Evolutionary conservation across 2,329 filamentous ascomycete species (phyloP).

Genomic region (Ilyonectria destructans): DNA sequence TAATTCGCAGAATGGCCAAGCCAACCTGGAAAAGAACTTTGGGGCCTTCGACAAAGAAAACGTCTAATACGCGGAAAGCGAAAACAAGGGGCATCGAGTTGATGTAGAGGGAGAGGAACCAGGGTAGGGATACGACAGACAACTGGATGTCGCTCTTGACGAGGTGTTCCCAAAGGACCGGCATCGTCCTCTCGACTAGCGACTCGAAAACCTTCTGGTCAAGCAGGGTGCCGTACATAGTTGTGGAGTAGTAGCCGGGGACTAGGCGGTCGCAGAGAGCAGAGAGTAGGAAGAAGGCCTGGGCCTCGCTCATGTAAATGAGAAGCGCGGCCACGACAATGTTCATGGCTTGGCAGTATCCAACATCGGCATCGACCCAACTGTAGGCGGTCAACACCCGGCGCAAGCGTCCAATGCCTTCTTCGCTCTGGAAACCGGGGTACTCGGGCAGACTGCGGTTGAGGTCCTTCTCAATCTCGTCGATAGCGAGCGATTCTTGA

Average conservation of each 20-base stretch:
- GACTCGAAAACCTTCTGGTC: slow-evolving; percentile 99
- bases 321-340: slow-evolving; percentile 98
- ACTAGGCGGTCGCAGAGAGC: slow-evolving; percentile 93
- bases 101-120: slow-evolving; percentile 98
- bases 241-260: slow-evolving; percentile 97
- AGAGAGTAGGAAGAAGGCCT: slow-evolving; percentile 95
- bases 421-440: slow-evolving; percentile 95
- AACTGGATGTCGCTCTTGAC: slow-evolving; percentile 97
- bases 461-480: slow-evolving; percentile 98
- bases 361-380: slow-evolving; percentile 95
- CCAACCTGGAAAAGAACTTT: slow-evolving; percentile 98
- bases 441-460: slow-evolving; percentile 98
- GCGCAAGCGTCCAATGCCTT: slow-evolving; percentile 91
- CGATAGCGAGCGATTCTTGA: slow-evolving; percentile 92
- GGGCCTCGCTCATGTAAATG: slow-evolving; percentile 97
- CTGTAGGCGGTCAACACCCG: slow-evolving; percentile 97
- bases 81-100: slow-evolving; percentile 99
- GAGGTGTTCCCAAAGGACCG: slow-evolving; percentile 98
- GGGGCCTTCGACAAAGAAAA: slow-evolving; percentile 98
- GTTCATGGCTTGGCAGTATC: slow-evolving; percentile 99
- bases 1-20: slow-evolving; percentile 95
- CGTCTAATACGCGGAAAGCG: slow-evolving; percentile 95
- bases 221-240: slow-evolving; percentile 98
- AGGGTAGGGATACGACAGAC: slow-evolving; percentile 96
- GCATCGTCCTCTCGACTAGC: slow-evolving; percentile 99